phyloP scores from a whole-genome alignment of 805 yeast species.

The Yueomyces sinensis region DNA sequence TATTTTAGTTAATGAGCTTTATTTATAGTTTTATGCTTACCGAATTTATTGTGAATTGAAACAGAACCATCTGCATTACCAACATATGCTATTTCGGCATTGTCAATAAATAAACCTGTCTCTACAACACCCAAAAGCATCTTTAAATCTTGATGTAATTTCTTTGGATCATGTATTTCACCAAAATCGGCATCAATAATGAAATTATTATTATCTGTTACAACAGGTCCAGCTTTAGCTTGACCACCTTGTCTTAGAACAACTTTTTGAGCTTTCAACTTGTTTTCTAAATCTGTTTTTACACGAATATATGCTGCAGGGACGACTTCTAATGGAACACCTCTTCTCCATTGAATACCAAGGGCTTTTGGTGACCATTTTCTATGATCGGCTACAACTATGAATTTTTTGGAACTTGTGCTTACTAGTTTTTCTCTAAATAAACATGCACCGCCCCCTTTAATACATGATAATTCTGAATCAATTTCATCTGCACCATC shows the following conservation, averaged over 20 bases:
- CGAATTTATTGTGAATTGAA: too few species aligned
- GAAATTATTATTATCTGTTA: slow-evolving; percentile 91
- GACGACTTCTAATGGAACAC: slow-evolving; percentile 94
- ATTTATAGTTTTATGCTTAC: too few species aligned
- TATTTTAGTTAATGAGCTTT: too few species aligned
- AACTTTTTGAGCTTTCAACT: slow-evolving; percentile 39
- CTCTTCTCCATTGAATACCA: slow-evolving; percentile 77
- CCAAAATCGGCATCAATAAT: slow-evolving; percentile 91
- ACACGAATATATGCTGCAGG: slow-evolving; percentile 80
- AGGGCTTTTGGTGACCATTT: slow-evolving; percentile 56
- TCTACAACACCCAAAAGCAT: slow-evolving; percentile 89
- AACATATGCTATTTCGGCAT: slow-evolving; percentile 70
- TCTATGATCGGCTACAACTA: slow-evolving; percentile 86
- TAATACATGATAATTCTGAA: slow-evolving; percentile 64
- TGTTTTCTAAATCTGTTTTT: slow-evolving; percentile 38
- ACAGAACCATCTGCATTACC: slow-evolving; percentile 73
- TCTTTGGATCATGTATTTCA: slow-evolving; percentile 37
- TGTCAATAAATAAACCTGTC: slow-evolving; percentile 72
- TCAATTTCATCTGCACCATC: slow-evolving; percentile 99
- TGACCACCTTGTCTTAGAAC: slow-evolving; percentile 72
- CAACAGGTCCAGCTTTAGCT: slow-evolving; percentile 94
- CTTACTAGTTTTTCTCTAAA: slow-evolving; percentile 95
- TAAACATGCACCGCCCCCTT: slow-evolving; percentile 98
- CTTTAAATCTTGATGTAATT: slow-evolving; percentile 55
- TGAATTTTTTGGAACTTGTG: slow-evolving; percentile 56